phyloP scores from a whole-genome alignment of 2,329 filamentous ascomycete genomes.

The Helotiales sp. region DNA sequence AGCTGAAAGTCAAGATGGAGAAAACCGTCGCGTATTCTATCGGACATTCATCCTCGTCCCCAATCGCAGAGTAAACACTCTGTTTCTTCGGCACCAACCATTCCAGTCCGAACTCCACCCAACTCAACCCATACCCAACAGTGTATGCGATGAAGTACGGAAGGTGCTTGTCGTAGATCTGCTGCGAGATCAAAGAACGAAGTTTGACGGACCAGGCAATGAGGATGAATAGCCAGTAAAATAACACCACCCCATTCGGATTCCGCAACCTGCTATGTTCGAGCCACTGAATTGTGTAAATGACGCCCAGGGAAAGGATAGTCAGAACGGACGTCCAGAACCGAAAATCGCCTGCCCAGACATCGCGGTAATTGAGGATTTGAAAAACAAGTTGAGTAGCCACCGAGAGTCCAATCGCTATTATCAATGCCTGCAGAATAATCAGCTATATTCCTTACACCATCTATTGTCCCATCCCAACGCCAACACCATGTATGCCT shows the following conservation, averaged over 20 bases:
- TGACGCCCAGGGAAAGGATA: constrained; percentile 59
- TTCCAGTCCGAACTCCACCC: constrained; percentile 64
- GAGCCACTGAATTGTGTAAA: constrained; percentile 66
- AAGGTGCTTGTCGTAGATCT: constrained; percentile 53
- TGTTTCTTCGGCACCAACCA: constrained; percentile 69
- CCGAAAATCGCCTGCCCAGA: constrained; percentile 65
- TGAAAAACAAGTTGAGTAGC: constrained; percentile 63
- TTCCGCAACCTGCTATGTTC: constrained; percentile 70
- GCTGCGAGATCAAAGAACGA: constrained; percentile 64
- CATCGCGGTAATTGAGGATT: constrained; percentile 55
- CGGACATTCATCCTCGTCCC: constrained; percentile 67
- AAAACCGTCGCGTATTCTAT: constrained; percentile 92
- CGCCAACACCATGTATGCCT: too few relatives aligned
- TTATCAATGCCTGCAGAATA: constrained; percentile 53
- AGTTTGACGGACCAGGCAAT: constrained; percentile 66
- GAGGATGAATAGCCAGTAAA: constrained; percentile 72
- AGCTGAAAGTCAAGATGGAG: constrained; percentile 89
- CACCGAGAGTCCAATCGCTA: constrained; percentile 55
- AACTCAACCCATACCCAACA: constrained; percentile 57
- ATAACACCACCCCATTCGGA: constrained; percentile 69
- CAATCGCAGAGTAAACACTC: constrained; percentile 67
- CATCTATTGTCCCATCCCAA: neutral
- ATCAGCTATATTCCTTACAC: constrained; percentile 8
- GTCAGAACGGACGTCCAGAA: constrained; percentile 70
- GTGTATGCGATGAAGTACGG: constrained; percentile 66